Evolutionary conservation across 2,329 filamentous ascomycete genomes (phyloP).

Genomic region (Alternaria hordeiaustralica): DNA sequence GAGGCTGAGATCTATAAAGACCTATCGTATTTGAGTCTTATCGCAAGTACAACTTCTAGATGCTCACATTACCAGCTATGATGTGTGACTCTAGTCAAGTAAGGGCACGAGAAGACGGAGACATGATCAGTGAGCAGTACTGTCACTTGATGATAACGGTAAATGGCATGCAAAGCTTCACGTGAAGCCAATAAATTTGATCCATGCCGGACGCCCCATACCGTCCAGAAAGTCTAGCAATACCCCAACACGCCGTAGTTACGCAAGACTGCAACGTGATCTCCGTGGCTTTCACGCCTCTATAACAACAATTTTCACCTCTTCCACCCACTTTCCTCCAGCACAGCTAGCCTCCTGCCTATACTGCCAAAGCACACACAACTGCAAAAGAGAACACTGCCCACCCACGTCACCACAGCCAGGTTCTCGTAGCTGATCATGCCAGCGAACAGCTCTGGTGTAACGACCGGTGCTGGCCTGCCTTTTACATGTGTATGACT

Average conservation of each 20-base stretch:
- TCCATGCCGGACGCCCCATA: not conserved
- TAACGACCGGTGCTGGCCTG: not conserved
- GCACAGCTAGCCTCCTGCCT: slow-evolving; percentile 72
- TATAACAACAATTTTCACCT: not conserved
- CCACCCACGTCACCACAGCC: slow-evolving; percentile 83
- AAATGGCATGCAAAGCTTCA: not conserved
- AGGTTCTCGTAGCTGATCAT: slow-evolving; percentile 68
- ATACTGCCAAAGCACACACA: slow-evolving; percentile 97
- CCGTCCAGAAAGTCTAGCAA: not conserved
- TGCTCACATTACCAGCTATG: fast-evolving
- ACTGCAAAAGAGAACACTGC: slow-evolving; percentile 93
- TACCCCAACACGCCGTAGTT: not conserved
- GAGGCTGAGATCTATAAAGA: not conserved
- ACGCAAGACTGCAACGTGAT: not conserved
- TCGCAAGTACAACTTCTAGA: not conserved
- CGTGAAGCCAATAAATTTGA: not conserved
- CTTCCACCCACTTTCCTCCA: slow-evolving; percentile 29
- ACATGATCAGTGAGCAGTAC: not conserved
- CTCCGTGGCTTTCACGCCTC: not conserved
- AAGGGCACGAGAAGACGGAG: not conserved
- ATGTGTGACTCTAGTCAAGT: not conserved
- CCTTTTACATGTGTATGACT: slow-evolving; percentile 5
- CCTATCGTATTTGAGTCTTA: not conserved
- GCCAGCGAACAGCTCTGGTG: slow-evolving; percentile 54
- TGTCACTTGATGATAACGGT: not conserved